A percentile compares a stretch with the other conserved stretches of the same genome.
phyloP scores from a whole-genome alignment of 129 eudicot species.

The Tagetes patula region DNA sequence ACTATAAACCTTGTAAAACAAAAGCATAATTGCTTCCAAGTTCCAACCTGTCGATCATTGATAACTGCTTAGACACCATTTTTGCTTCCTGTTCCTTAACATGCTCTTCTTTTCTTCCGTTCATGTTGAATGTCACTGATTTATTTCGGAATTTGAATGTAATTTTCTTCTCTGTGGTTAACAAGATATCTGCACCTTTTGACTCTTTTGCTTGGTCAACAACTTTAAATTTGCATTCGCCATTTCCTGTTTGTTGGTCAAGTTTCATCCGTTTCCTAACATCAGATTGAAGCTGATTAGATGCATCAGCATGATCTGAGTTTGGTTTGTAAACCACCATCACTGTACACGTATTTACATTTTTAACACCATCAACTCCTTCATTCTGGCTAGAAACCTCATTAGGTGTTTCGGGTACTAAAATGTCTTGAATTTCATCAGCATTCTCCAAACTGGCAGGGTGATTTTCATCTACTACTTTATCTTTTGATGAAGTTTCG shows the following conservation, averaged over 20 bases:
- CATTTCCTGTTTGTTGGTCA: slow-evolving; percentile 18
- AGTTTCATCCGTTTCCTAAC: slow-evolving; percentile 17
- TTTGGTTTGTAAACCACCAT: slow-evolving; percentile 28
- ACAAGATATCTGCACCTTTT: slow-evolving; percentile 3
- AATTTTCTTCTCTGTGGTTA: slow-evolving; percentile 15
- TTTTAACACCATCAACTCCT: neutral
- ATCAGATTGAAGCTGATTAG: slow-evolving; percentile 10
- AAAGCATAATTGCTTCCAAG: slow-evolving; percentile 1
- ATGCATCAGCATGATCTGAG: slow-evolving; percentile 21
- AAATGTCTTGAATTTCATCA: slow-evolving; percentile 24
- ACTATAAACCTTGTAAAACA: slow-evolving; percentile 1
- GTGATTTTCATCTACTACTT: slow-evolving; percentile 19
- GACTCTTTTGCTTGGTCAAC: slow-evolving; percentile 4
- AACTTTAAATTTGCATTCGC: slow-evolving; percentile 14
- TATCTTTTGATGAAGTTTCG: slow-evolving; percentile 13
- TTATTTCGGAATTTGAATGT: slow-evolving; percentile 7
- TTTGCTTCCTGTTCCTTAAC: slow-evolving; percentile 19
- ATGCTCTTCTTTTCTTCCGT: slow-evolving; percentile 22
- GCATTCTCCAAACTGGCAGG: slow-evolving; percentile 12
- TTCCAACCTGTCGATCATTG: slow-evolving; percentile 29
- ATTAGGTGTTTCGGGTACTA: slow-evolving; percentile 22
- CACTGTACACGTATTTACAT: slow-evolving; percentile 21
- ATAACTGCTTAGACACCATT: slow-evolving; percentile 21
- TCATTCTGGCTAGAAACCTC: neutral
- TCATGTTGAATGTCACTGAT: slow-evolving; percentile 22